phyloP scores from a whole-genome alignment of 2,329 filamentous ascomycete species.

The Scytalidium sp. region DNA sequence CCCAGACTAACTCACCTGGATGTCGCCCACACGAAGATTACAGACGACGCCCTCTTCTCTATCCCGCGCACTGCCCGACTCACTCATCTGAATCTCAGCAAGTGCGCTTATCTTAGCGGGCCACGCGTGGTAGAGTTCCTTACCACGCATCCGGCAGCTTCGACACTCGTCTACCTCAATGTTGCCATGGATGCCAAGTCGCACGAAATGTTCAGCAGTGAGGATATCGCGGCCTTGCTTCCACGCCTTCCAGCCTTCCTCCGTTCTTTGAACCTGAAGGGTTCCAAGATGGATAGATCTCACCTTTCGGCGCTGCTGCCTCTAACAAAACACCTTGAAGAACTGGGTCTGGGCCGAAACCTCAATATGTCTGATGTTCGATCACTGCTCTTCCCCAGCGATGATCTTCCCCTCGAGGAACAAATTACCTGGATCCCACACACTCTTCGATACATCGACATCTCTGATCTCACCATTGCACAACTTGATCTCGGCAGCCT shows the following conservation, averaged over 20 bases:
- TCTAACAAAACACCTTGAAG: slow-evolving; percentile 70
- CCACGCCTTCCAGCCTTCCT: slow-evolving; percentile 64
- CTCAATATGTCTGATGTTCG: slow-evolving; percentile 60
- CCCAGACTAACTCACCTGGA: slow-evolving; percentile 71
- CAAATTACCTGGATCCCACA: slow-evolving; percentile 49
- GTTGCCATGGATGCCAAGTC: slow-evolving; percentile 69
- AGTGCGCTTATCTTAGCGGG: slow-evolving; percentile 68
- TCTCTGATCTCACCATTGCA: slow-evolving; percentile 65
- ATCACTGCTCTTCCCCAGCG: slow-evolving; percentile 20
- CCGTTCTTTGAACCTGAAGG: slow-evolving; percentile 72
- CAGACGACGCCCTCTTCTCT: slow-evolving; percentile 64
- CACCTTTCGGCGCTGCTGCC: slow-evolving; percentile 64
- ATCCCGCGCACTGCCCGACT: slow-evolving; percentile 70
- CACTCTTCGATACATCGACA: slow-evolving; percentile 71
- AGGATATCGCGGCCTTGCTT: slow-evolving; percentile 63
- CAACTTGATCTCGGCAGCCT: slow-evolving; percentile 56
- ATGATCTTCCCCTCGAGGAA: slow-evolving; percentile 25
- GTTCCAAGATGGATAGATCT: slow-evolving; percentile 63
- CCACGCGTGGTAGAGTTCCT: slow-evolving; percentile 68
- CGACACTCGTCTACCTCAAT: slow-evolving; percentile 67
- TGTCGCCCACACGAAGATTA: slow-evolving; percentile 74
- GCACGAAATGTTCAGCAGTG: slow-evolving; percentile 66
- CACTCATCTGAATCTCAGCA: slow-evolving; percentile 75
- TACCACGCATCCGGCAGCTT: slow-evolving; percentile 66
- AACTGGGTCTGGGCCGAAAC: slow-evolving; percentile 69